Evolutionary conservation across 371 early-diverging fungal species (phyloP), one percentile per base, ranked within the genome.

Genomic region (Circinella minor): DNA sequence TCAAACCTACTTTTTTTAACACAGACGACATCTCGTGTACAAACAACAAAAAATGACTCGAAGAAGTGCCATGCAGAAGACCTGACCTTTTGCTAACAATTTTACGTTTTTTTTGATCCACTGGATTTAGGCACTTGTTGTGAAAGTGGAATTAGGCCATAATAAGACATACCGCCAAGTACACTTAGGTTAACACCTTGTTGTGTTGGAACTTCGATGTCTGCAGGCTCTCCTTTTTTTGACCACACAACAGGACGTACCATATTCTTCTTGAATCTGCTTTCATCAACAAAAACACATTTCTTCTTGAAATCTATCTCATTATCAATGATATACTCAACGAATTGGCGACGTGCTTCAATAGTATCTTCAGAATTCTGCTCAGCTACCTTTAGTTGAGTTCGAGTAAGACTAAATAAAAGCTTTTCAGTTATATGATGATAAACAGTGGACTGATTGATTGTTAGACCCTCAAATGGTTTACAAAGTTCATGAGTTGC

Each of bases 401-500:
- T 71, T 14, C 73, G 71, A 57, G 71, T 70, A n/a, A 76, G 62
- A n/a, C 68, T 68, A 57, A 76, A 71, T 47, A 68, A 46, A 0
- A 73, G 61, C 54, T 73, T 76, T n/a, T 73, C 57, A 55, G 67
- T 69, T n/a, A 76, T 66, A 46, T 73, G 73, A 59, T 69, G 69
- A 61, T 71, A 67, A 36, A 73, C 69, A 55, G 63, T 67, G 17
- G 70, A 74, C 7, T 67, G 47, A 38, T 60, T 65, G 51, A 74
- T 66, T 36, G 36, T 59, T 37, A 68, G 55, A 38, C 46, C 66
- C 10, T 71, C 61, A 62, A 74, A 70, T 59, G 63, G 39, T 8
- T 67, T 59, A 68, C 74, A 68, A 66, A 74, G 71, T n/a, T 20
- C 37, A 17, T 65, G 68, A 27, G 65, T 70, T 36, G 65, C 60